Conservation (phyloP, 768 basidiomycete genomes). For the Amanita fuliginea region DNA sequence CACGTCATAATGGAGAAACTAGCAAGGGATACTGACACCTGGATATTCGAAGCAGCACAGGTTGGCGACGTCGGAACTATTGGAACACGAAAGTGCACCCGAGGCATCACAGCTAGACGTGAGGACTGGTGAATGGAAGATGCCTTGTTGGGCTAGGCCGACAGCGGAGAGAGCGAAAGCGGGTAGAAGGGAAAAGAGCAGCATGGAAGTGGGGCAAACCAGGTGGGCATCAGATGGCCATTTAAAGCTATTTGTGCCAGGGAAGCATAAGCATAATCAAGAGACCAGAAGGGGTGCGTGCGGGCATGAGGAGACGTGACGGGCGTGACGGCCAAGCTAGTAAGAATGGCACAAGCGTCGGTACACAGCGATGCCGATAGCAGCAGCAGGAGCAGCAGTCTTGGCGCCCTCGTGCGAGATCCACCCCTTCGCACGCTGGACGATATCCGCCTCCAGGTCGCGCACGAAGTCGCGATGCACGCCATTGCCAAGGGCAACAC, state of each 20-base stretch:
- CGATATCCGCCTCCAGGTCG: conserved; percentile 40
- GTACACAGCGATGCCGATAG: not conserved
- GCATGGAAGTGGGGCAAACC: not conserved
- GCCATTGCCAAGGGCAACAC: conserved; percentile 28
- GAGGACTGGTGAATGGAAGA: not conserved
- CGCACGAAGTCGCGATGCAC: conserved; percentile 35
- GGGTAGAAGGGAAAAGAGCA: not conserved
- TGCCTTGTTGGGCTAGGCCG: not conserved
- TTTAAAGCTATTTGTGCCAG: not conserved
- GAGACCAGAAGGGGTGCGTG: no score
- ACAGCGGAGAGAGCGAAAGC: not conserved
- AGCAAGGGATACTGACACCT: not conserved
- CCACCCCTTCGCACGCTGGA: conserved; percentile 25
- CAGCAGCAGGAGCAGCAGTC: not conserved
- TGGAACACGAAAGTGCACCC: not conserved
- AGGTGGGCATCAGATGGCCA: not conserved
- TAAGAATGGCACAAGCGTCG: not conserved
- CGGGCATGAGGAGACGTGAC: no score
- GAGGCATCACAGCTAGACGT: not conserved
- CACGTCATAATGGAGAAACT: no score
- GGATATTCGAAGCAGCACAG: conserved; percentile 2
- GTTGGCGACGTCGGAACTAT: not conserved
- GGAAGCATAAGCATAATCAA: no score
- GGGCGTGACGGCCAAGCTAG: no score
- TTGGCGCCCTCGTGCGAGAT: not conserved